Evolutionary conservation across 2,329 filamentous ascomycete genomes (phyloP), one percentile per base, ranked within the genome.

Genomic region (Fusarium tricinctum): DNA sequence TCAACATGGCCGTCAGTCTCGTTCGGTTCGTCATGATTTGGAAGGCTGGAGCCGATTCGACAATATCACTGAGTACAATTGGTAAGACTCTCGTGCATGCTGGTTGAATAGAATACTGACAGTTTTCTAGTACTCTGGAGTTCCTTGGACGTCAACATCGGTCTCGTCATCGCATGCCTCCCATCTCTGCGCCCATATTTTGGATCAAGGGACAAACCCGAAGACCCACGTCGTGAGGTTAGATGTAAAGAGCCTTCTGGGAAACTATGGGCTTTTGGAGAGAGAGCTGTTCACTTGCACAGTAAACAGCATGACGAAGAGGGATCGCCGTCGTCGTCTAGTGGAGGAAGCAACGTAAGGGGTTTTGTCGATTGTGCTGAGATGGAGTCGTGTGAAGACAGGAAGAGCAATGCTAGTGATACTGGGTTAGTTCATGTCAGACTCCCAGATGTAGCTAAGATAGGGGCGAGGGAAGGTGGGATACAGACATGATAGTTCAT

Each of bases 111-210:
- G 5, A n/a, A n/a, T n/a, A 2, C 26, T 61, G 6, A 62, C 13
- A 3, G 6, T 3, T 3, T 15, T 0, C 0, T 3, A 71, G 69
- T 62, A 0, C 45, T 72, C 3, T 72, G 69, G 66, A 72, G 69
- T 10, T 20, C 53, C 0, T 5, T 72, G 0, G 69, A 72, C 3
- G 56, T 58, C n/a, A 70, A 70, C 8, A 55, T 72, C 2, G 69
- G 69, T 0, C 63, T 72, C 1, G 66, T 72, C 0, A 35, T 72
- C 6, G 66, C 69, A 1, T 72, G 69, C 5, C 43, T 72, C 0
- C 69, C 69, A 0, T 72, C 69, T 0, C 51, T 72, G 0, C 55
- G 69, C 19, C 69, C 69, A 19, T 72, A 72, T 9, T 72, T 72
- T 14, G 53, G 57, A 13, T 38, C 63, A 7, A 50, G 48, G 32